Base-by-base conservation (phyloP, 2,329 filamentous ascomycete species). In the Phialophora tarda region DNA sequence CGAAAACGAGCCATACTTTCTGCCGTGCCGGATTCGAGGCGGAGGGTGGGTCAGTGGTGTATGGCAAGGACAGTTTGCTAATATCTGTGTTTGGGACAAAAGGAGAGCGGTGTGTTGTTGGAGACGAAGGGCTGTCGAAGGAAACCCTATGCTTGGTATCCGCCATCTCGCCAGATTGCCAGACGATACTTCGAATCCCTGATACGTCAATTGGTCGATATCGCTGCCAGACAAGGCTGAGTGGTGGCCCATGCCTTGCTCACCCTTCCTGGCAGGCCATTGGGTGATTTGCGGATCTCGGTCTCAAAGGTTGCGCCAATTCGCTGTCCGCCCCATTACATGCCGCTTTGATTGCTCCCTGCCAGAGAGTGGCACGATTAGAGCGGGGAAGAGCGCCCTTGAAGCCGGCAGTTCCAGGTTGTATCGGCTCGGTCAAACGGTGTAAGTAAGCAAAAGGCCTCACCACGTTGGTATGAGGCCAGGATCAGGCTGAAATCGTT, bases 1-100 rank as follows among this genome's bases (percentile, higher is more conserved):
- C 95, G 78, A 97, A 99, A 62, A 98, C 84, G 76, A 98, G 88
- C 94, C 94, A 98, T 80, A 94, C 89, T 69, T 93, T 86, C 76
- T 90, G 90, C 76, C 89, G 90, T 1, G 87, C 83, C 11, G 90
- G 88, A 64, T 89, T 89, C 55, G 85, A 84, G 11, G 88, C 85
- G 21, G 87, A 86, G 0, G 93, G 93, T 28, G 94, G 94, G 73
- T 96, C 91, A 77, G 93, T 97, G 71, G 91, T 96, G 38, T 89
- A 82, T 0, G 94, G 94, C 2, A 98, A 86, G 72, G 89, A 81
- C 10, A 88, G 80, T 68, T 79, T 81, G 11, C 81, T 75, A 64
- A 59, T 12, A 50, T 64, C 61, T 23, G 59, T 59, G 21, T 59
- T 57, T 4, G 48, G 17, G 24, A 58, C 23, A 53, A 54, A 41